Base-by-base conservation (phyloP, 1,284 basidiomycete genomes). In the Hemileia vastatrix region DNA sequence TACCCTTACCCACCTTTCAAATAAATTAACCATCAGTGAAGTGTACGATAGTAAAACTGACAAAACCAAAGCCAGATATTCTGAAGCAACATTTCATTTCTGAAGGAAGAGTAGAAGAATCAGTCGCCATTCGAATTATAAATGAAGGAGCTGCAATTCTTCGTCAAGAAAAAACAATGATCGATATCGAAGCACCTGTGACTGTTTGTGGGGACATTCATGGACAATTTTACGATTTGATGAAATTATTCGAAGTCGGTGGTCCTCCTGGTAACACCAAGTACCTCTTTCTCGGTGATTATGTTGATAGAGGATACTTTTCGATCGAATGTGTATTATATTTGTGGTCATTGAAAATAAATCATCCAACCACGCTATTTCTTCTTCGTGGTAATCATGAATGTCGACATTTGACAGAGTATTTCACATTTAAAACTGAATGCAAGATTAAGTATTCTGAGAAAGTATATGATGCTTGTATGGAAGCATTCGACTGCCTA, bases 251-350 rank as follows among this genome's bases (percentile, higher is more conserved):
- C 81, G 87, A 93, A 62, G 97, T 99, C 77, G 94, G 95, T 58
- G 95, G 94, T 65, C 97, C 96, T 81, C 97, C 93, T 48, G 95
- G 95, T 64, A 94, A 98, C 80, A 97, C 95, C 67, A 99, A 98
- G 80, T 99, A 99, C 79, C 87, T 99, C 70, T 99, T 99, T 82
- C 98, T 99, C 95, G 95, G 95, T 50, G 94, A 99, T 81, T 98
- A 97, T 75, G 95, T 98, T 70, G 95, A 98, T 81, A 86, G 95
- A 74, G 94, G 94, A 27, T 98, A 97, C 81, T 98, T 97, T 81
- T 96, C 91, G 15, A 95, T 99, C 59, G 94, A 99, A 80, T 98
- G 95, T 1, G 93, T 99, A 70, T 96, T 93, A n/a, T 82, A 98
- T n/a, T 86, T 99, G 59, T 92, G 98, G 58, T 91, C 94, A 15